Conservation (phyloP, 2,329 filamentous ascomycete genomes). For the Fusarium brachygibbosum region DNA sequence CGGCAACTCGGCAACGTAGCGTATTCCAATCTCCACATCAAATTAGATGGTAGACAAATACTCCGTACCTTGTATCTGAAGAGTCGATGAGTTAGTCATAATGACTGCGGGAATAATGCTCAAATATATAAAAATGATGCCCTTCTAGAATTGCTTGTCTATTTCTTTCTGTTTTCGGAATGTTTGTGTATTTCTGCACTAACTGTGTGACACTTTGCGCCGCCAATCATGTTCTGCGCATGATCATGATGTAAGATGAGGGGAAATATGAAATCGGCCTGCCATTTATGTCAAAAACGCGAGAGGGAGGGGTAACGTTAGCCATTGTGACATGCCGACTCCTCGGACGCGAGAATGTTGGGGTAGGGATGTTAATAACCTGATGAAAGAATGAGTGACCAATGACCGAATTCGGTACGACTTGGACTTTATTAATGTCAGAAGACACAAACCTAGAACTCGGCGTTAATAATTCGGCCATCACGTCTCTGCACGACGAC, state of each 20-base stretch:
- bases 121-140: neutral
- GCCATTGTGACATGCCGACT: neutral
- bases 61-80: neutral
- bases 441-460: too few relatives aligned
- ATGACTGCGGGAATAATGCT: neutral
- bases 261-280: neutral
- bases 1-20: neutral
- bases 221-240: neutral
- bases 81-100: too few relatives aligned
- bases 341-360: neutral
- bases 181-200: neutral
- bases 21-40: neutral
- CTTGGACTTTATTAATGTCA: too few relatives aligned
- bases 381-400: neutral
- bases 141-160: neutral
- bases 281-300: neutral
- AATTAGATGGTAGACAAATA: neutral
- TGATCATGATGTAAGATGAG: neutral
- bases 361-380: neutral
- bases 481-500: too few relatives aligned
- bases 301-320: neutral
- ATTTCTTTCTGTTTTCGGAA: slow-evolving; percentile 11
- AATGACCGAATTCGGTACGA: neutral
- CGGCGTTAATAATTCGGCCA: too few relatives aligned
- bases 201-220: neutral